These are phyloP conservation scores for Apiospora sp. DNA, from an alignment of 2,329 filamentous ascomycete species.

Conservation along the genomic window DNA sequence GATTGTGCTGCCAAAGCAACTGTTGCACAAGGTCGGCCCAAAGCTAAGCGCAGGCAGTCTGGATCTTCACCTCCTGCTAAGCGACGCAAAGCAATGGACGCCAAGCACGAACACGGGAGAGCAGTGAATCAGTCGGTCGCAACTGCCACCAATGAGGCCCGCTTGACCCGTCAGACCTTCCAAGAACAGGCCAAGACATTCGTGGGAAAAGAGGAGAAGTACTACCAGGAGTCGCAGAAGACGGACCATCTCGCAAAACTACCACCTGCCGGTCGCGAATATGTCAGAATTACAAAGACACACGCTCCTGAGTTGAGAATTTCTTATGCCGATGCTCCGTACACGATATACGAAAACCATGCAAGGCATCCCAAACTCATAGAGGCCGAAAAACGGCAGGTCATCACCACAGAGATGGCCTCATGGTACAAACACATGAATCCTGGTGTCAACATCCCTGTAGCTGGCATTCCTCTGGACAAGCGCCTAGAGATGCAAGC, in stretches of 20 bases:
- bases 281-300: not conserved
- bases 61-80: not conserved
- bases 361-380: not conserved
- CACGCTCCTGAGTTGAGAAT: not conserved
- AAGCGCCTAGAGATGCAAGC: constrained; percentile 1
- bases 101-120: not conserved
- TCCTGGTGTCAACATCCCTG: not conserved
- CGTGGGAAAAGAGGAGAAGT: not conserved
- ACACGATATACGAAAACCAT: not conserved
- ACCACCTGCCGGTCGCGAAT: constrained; percentile 1
- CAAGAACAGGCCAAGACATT: constrained; percentile 3
- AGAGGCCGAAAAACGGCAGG: not conserved
- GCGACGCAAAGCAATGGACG: not conserved
- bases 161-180: not conserved
- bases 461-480: constrained; percentile 12
- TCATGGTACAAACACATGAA: not conserved
- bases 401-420: not conserved
- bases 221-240: not conserved
- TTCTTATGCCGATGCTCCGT: not conserved
- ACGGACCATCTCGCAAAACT: constrained; percentile 11
- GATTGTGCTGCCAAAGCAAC: not conserved
- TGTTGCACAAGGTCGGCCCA: not conserved
- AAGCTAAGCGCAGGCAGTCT: constrained; percentile 1
- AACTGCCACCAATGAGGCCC: not conserved
- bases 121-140: not conserved